These are phyloP conservation scores for Phaffia rhodozyma DNA, from an alignment of 1,284 basidiomycete genomes.

Conservation along the genomic window DNA sequence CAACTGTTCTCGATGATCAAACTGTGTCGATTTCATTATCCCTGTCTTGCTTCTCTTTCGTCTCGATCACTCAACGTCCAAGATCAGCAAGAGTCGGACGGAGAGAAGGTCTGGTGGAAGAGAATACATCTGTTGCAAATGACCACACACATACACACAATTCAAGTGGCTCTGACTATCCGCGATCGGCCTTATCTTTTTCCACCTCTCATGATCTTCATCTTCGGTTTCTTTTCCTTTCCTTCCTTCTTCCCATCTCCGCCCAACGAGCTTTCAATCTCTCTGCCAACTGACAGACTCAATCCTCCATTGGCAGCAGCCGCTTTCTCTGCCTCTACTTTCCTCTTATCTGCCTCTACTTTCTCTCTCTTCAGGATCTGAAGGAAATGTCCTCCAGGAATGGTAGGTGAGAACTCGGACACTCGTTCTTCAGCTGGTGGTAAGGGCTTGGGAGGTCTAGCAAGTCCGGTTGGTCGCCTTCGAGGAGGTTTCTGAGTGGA, in stretches of 20 bases:
- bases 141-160: too few relatives aligned
- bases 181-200: background rate
- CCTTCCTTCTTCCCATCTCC: background rate
- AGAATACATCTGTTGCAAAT: too few relatives aligned
- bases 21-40: too few relatives aligned
- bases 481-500: background rate
- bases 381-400: slow-evolving; percentile 5
- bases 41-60: too few relatives aligned
- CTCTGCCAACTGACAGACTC: background rate
- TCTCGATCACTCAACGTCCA: too few relatives aligned
- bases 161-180: too few relatives aligned
- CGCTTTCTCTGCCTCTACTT: background rate
- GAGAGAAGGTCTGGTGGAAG: too few relatives aligned
- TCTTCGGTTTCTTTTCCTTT: slow-evolving; percentile 17
- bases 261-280: background rate
- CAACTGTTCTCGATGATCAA: too few relatives aligned
- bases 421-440: slow-evolving; percentile 3
- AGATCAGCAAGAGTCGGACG: too few relatives aligned
- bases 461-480: background rate
- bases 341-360: background rate
- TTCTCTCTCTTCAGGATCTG: slow-evolving; percentile 1
- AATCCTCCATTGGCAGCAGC: background rate
- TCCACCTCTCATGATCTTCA: slow-evolving; percentile 13
- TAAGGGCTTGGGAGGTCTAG: background rate
- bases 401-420: slow-evolving; percentile 8